A percentile compares a stretch with the other conserved stretches of the same genome.
Evolutionary conservation across 1,284 basidiomycete species (phyloP).

Genomic region (Mycosarcoma maydis): DNA sequence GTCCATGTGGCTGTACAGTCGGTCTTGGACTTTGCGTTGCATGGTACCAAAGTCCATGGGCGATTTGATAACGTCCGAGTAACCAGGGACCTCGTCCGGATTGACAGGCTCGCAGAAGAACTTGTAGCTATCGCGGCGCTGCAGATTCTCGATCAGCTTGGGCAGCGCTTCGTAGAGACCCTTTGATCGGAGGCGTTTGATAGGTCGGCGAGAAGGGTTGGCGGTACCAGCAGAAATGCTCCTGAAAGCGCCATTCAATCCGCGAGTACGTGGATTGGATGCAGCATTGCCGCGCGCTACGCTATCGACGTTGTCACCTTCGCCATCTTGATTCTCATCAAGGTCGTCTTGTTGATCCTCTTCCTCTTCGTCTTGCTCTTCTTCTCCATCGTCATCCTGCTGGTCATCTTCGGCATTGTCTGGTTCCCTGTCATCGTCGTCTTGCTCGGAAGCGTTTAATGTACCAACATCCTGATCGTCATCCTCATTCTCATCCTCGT

Average conservation of each 20-base stretch:
- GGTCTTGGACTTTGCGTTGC: constrained; percentile 66
- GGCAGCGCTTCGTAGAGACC: constrained; percentile 47
- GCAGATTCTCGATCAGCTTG: constrained; percentile 48
- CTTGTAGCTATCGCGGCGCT: constrained; percentile 81
- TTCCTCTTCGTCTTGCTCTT: background rate
- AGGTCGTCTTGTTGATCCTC: constrained; percentile 1
- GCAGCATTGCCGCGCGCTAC: background rate
- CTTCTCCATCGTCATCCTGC: constrained; percentile 3
- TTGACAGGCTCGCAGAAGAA: constrained; percentile 82
- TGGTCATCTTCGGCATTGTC: constrained; percentile 9
- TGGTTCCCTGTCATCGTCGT: constrained; percentile 9
- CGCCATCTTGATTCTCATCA: background rate
- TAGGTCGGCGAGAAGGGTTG: constrained; percentile 31
- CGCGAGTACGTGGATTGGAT: constrained; percentile 13
- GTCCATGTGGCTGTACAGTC: constrained; percentile 50
- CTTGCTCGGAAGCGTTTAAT: background rate
- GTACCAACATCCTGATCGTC: background rate
- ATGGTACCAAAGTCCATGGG: constrained; percentile 88
- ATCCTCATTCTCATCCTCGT: constrained; percentile 13
- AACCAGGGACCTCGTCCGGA: constrained; percentile 74
- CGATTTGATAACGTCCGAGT: constrained; percentile 74
- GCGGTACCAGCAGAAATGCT: constrained; percentile 6
- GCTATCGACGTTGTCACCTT: background rate
- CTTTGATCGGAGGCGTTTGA: constrained; percentile 46
- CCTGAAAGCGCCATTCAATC: constrained; percentile 28